Evolutionary conservation across 129 eudicot genomes (phyloP).

Genomic region (Saussurea involucrata): DNA sequence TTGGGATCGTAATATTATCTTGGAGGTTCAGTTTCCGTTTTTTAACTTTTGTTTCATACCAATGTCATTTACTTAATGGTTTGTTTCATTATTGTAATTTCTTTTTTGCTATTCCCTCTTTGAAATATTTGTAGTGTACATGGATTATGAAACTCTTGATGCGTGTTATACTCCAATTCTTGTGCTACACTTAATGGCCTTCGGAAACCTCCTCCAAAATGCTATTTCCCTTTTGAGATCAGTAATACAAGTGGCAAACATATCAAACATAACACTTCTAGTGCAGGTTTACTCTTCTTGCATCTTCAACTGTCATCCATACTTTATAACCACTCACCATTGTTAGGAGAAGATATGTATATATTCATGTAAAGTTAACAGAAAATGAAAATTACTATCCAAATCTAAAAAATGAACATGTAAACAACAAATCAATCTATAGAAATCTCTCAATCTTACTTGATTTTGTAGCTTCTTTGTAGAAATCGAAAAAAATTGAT

Average conservation of each 20-base stretch:
- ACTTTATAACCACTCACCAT: too few relatives aligned
- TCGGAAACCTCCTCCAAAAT: neutral
- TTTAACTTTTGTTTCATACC: neutral
- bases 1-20: neutral
- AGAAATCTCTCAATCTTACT: too few relatives aligned
- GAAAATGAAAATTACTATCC: too few relatives aligned
- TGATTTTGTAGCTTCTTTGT: too few relatives aligned
- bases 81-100: neutral
- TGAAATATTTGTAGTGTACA: neutral
- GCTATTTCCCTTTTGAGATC: neutral
- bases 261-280: neutral
- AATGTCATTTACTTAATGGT: neutral
- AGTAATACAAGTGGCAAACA: neutral
- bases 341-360: too few relatives aligned
- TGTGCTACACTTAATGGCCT: neutral
- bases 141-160: neutral
- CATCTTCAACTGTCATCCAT: too few relatives aligned
- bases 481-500: too few relatives aligned
- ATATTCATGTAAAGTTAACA: too few relatives aligned
- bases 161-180: neutral
- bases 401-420: too few relatives aligned
- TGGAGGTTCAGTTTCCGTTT: neutral
- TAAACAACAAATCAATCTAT: too few relatives aligned
- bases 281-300: neutral
- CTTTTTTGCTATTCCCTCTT: neutral